Base-by-base conservation (phyloP, 306 rosid species). In the Leucaena leucocephala region DNA sequence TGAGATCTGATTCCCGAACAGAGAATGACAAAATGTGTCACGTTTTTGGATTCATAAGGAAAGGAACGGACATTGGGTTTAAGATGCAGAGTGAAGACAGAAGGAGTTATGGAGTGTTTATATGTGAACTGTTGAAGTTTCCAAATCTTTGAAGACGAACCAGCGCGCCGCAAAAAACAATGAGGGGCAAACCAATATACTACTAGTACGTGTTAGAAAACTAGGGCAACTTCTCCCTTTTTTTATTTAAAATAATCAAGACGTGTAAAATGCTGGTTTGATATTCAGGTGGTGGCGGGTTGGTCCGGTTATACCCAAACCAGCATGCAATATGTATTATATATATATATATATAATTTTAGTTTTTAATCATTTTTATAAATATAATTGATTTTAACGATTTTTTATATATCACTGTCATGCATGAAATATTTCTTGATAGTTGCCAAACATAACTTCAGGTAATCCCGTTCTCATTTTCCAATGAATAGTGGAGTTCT, bases 11-110 rank as follows among this genome's bases (percentile, higher is more conserved):
- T 62, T 14, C n/a, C 4, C 16, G 43, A 62, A 34, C 21, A 62
- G 68, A 62, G 69, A 64, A 36, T 5, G 42, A 4, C n/a, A 11
- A 62, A 62, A 27, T 3, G 42, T 33, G 42, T 14, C 7, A 33
- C 7, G 67, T 62, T 21, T 62, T 62, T n/a, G 45, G 40, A 64
- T 64, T 64, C 69, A 64, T 66, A 65, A 5, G n/a, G 13, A 17
- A 66, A 38, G 49, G 33, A 21, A 17, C 34, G 71, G 19, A 34
- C 71, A 17, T 19, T 66, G 21, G 16, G 34, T 62, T 62, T 22
- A 22, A 13, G 38, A 3, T 17, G 61, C 61, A 8, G 61, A n/a
- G 61, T 39, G 22, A 6, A 27, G 27, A 27, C 27, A 19, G 27
- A 36, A 36, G 33, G 27, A 38, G 71, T 4, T 39, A 3, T 2